Conservation (phyloP, 495 filamentous ascomycete genomes). For the Corynascus novoguineensis region DNA sequence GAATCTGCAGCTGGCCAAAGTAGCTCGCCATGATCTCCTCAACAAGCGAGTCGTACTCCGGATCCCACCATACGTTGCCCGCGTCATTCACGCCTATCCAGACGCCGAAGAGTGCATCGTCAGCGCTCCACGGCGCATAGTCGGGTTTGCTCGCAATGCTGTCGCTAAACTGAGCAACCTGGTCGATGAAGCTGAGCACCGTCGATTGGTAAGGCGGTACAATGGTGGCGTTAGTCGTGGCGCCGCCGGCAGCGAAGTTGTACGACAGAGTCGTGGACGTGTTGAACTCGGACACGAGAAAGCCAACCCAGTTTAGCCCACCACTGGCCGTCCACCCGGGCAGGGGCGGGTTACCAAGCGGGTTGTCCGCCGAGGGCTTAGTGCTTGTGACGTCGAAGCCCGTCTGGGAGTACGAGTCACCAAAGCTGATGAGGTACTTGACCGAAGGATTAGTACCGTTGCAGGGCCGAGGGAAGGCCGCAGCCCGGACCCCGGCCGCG, state of each 20-base stretch:
- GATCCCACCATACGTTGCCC: conserved; percentile 55
- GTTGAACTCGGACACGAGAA: conserved; percentile 59
- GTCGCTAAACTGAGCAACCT: conserved; percentile 48
- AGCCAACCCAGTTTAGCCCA: conserved; percentile 64
- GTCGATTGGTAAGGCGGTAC: conserved; percentile 42
- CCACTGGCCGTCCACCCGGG: conserved; percentile 56
- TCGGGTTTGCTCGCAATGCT: conserved; percentile 26
- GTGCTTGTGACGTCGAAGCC: conserved; percentile 58
- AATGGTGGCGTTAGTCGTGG: conserved; percentile 58
- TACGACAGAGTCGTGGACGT: conserved; percentile 54
- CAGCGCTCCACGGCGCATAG: conserved; percentile 55
- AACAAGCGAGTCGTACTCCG: conserved; percentile 41
- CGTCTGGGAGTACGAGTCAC: conserved; percentile 50
- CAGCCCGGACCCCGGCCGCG: conserved; percentile 4
- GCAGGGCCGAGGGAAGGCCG: conserved; percentile 4
- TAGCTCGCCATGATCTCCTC: conserved; percentile 55
- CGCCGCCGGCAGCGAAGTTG: conserved; percentile 65
- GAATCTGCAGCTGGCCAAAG: conserved; percentile 46
- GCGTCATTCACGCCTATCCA: conserved; percentile 83
- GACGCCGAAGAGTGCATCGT: conserved; percentile 58
- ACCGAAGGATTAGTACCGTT: neutral
- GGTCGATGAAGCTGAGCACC: conserved; percentile 55
- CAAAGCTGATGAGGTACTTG: conserved; percentile 38
- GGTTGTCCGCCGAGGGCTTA: conserved; percentile 59
- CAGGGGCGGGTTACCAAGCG: conserved; percentile 68